Base-by-base conservation (phyloP, 768 basidiomycete genomes). In the Suillus alpinus region DNA sequence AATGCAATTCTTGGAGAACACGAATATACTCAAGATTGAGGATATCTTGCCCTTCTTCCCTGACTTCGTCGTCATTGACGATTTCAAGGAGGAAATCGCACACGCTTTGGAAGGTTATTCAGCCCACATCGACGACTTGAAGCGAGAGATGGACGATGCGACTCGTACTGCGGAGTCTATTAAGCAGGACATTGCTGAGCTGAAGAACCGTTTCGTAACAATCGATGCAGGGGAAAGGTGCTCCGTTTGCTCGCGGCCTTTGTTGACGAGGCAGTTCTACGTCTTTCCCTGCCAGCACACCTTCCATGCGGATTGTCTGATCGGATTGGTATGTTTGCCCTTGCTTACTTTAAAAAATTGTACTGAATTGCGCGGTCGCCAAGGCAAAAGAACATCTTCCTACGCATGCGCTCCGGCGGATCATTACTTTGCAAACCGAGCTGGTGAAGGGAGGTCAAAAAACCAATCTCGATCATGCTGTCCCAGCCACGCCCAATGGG, bases 1-100 rank as follows among this genome's bases (percentile, higher is more conserved):
- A 20, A 98, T 98, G 94, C 86, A 85, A 23, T 98, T 99, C 79
- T 80, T 98, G 67, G 95, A 98, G 71, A 89, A 93, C 64, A 96
- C 97, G 0, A 88, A 93, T 66, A 77, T 98, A 39, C 85, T 99
- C 70, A 98, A 98, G 76, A 96, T 99, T 65, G 97, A 99, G 71
- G 97, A 99, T 70, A 97, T 99, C 63, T 78, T 99, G 18, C 97
- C 97, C 6, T 99, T 98, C 87, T 98, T 99, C 86, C 96, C 97
- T 2, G 96, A 98, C 76, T 99, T 99, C 71, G 94, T 96, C 13
- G 92, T 98, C 61, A 98, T 99, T 65, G 97, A 98, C 71, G 97
- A 98, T 71, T 98, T 99, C 83, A 99, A 99, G 73, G 92, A 96
- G 67, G 96, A 98, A 76, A 98, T 98, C 65, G 96, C 95, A 55